A percentile compares a stretch with the other conserved stretches of the same genome.
Conservation (phyloP, 768 basidiomycete species). For the Phanerochaete sordida region DNA sequence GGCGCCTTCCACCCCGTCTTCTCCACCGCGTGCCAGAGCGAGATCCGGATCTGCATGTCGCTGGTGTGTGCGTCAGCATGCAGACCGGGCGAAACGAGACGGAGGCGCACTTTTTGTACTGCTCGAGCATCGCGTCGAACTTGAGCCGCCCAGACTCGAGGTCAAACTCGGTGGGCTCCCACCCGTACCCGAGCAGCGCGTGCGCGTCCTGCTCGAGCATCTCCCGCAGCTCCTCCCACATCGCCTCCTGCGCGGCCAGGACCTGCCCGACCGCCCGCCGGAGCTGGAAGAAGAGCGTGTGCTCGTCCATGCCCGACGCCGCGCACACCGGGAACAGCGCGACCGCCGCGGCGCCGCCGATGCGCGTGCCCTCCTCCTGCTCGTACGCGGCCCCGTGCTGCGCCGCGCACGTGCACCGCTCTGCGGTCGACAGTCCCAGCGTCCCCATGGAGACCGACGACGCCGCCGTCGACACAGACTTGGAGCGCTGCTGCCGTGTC, state of each 20-base stretch:
- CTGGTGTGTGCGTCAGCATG: conserved; percentile 6
- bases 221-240: conserved; percentile 27
- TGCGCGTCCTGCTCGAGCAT: conserved; percentile 12
- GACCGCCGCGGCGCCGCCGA: conserved; percentile 7
- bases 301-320: conserved; percentile 13
- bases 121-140: conserved; percentile 23
- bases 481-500: neutral
- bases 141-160: conserved; percentile 15
- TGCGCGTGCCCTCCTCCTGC: conserved; percentile 4
- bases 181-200: conserved; percentile 17
- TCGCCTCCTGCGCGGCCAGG: conserved; percentile 24
- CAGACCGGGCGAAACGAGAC: neutral
- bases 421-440: neutral
- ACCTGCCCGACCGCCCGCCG: conserved; percentile 22
- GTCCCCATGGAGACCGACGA: neutral
- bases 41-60: conserved; percentile 24
- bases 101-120: conserved; percentile 19
- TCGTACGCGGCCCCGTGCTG: neutral
- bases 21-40: conserved; percentile 24
- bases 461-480: neutral
- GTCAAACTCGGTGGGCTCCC: conserved; percentile 19
- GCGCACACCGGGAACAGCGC: conserved; percentile 18
- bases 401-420: neutral
- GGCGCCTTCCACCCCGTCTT: conserved; percentile 24
- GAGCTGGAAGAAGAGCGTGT: conserved; percentile 23